Evolutionary conservation across 2,329 filamentous ascomycete genomes (phyloP).

Genomic region (Fusarium hostae): DNA sequence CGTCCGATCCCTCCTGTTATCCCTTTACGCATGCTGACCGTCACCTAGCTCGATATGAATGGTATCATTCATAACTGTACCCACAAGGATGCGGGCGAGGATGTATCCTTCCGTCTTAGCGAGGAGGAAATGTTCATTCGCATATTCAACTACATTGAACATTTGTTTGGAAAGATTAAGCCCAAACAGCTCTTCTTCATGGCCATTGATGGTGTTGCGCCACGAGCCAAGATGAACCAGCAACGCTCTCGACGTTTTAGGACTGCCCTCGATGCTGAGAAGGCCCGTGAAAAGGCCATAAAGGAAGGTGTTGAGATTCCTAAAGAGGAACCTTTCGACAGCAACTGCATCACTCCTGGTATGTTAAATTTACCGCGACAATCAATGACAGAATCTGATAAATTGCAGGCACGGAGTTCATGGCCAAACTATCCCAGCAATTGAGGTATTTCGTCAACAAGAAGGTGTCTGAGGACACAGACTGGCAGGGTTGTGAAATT

Average conservation of each 20-base stretch:
- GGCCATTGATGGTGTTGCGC: slow-evolving; percentile 98
- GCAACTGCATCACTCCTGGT: slow-evolving; percentile 98
- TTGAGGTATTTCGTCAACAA: slow-evolving; percentile 99
- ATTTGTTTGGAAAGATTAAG: slow-evolving; percentile 98
- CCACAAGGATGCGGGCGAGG: slow-evolving; percentile 89
- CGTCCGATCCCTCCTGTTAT: slow-evolving; percentile 24
- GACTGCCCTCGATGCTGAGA: slow-evolving; percentile 90
- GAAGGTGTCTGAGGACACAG: slow-evolving; percentile 94
- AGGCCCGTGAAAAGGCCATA: slow-evolving; percentile 91
- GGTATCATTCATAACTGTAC: slow-evolving; percentile 99
- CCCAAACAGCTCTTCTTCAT: slow-evolving; percentile 99
- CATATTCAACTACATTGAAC: slow-evolving; percentile 99
- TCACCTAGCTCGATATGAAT: slow-evolving; percentile 86
- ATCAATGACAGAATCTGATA: slow-evolving; percentile 27
- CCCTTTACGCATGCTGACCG: slow-evolving; percentile 36
- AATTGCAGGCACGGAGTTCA: slow-evolving; percentile 80
- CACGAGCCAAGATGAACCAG: slow-evolving; percentile 99
- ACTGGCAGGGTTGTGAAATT: slow-evolving; percentile 97
- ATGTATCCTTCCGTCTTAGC: slow-evolving; percentile 89
- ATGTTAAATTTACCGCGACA: slow-evolving; percentile 11
- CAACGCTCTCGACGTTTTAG: slow-evolving; percentile 95
- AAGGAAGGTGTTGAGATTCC: slow-evolving; percentile 90
- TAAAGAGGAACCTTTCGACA: slow-evolving; percentile 95
- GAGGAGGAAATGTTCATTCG: slow-evolving; percentile 99
- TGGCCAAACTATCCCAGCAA: slow-evolving; percentile 94